These are phyloP conservation scores for Rhodosporidiobolus odoratus DNA, from an alignment of 768 basidiomycete genomes.

Conservation along the genomic window DNA sequence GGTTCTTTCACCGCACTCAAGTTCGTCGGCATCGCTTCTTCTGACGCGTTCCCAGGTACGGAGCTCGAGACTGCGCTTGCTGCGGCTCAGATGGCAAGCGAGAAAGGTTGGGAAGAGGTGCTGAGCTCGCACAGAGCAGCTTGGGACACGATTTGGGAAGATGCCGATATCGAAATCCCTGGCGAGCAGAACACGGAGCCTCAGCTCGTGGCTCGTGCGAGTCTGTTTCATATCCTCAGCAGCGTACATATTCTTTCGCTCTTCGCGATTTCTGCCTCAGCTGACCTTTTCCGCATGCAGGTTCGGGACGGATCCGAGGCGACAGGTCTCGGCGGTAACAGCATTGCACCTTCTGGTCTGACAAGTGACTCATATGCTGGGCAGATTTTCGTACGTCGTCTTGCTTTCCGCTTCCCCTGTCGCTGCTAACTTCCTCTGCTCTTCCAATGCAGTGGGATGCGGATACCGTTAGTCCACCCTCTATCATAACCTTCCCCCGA, in stretches of 20 bases:
- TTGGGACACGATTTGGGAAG: conserved; percentile 23
- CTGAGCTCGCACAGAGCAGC: conserved; percentile 5
- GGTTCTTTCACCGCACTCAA: conserved; percentile 25
- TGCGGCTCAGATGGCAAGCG: not conserved
- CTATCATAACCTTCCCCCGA: not conserved
- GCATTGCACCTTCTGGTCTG: conserved; percentile 35
- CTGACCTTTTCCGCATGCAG: not conserved
- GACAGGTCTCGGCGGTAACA: conserved; percentile 31
- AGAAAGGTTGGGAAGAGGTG: conserved; percentile 8
- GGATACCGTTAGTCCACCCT: not conserved
- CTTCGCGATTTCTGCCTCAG: not conserved
- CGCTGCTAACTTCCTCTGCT: not conserved
- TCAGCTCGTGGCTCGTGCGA: conserved; percentile 30
- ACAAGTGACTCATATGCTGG: conserved; percentile 35
- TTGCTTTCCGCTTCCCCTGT: too few relatives aligned
- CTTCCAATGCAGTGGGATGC: conserved; percentile 21
- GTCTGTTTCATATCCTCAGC: conserved; percentile 28
- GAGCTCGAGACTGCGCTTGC: conserved; percentile 17
- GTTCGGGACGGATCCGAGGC: conserved; percentile 25
- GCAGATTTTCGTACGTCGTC: not conserved
- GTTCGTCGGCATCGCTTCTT: conserved; percentile 36
- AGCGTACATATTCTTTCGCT: conserved; percentile 12
- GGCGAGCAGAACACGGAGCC: conserved; percentile 22
- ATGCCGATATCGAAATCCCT: conserved; percentile 27
- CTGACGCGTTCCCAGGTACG: conserved; percentile 25